Evolutionary conservation across 2,329 filamentous ascomycete genomes (phyloP).

Genomic region (Aspergillus sp.): DNA sequence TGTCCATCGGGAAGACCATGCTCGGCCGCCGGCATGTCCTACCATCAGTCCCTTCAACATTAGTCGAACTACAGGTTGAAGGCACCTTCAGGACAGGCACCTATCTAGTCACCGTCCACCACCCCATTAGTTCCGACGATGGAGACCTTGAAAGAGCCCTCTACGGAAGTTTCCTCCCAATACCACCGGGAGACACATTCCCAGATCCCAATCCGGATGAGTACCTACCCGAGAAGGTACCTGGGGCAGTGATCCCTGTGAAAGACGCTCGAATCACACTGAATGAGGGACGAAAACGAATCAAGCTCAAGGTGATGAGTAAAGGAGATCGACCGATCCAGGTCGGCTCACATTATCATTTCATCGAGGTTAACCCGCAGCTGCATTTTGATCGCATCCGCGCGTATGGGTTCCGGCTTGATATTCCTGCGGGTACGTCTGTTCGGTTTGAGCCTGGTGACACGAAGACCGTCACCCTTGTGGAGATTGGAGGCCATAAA

Average conservation of each 20-base stretch:
- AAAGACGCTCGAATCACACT: constrained; percentile 67
- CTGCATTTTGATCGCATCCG: constrained; percentile 82
- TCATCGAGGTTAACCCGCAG: constrained; percentile 89
- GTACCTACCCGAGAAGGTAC: constrained; percentile 68
- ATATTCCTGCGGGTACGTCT: constrained; percentile 88
- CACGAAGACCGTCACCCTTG: constrained; percentile 82
- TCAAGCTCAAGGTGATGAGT: constrained; percentile 75
- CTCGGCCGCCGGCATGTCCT: constrained; percentile 89
- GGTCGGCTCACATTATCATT: constrained; percentile 92
- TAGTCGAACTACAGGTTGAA: constrained; percentile 87
- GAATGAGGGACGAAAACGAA: constrained; percentile 72
- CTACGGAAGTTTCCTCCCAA: constrained; percentile 86
- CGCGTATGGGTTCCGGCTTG: constrained; percentile 81
- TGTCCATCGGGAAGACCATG: constrained; percentile 87
- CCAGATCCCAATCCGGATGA: constrained; percentile 62
- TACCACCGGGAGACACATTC: constrained; percentile 70
- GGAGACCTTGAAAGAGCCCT: constrained; percentile 83
- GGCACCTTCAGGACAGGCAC: constrained; percentile 89
- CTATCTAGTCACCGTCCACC: constrained; percentile 91
- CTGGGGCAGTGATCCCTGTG: constrained; percentile 75
- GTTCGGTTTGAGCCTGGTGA: constrained; percentile 94
- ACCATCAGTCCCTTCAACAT: constrained; percentile 74
- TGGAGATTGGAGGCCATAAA: constrained; percentile 80
- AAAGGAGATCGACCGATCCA: constrained; percentile 88
- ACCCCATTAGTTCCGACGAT: constrained; percentile 82